Base-by-base conservation (phyloP, 164 flowering plant species). In the Magnolia kwangsiensis region DNA sequence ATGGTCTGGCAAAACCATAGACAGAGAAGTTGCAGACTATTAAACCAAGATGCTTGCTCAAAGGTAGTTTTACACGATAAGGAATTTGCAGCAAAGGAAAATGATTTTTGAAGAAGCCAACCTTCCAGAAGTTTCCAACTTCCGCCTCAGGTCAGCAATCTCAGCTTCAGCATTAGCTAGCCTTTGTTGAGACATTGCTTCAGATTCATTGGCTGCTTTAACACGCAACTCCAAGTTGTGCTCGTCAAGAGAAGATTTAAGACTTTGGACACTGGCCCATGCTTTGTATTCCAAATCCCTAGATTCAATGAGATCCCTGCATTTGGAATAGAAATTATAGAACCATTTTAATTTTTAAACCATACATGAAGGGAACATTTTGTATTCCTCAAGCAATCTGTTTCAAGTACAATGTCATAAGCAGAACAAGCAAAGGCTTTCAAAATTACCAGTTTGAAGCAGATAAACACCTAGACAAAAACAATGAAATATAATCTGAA, bases 141-240 rank as follows among this genome's bases (percentile, higher is more conserved):
- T 96, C 88, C 86, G 93, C 78, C 98, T 89, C 74, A 93, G 69
- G 66, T 91, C 95, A 72, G 96, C 97, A 88, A 96, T 93, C 83
- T 90, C 91, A 80, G 98, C 97, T 89, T 94, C 98, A 68, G 97
- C 93, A 84, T 95, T 88, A 81, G 97, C 98, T 71, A 94, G 85
- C 80, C 83, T 87, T 82, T 94, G 98, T 74, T 96, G 99, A 29
- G 98, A 87, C 73, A 78, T 74, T 23, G 99, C 98, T 86, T 96
- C 99, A 74, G 96, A 96, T 89, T 93, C 96, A 85, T 86, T 94
- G 72, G 98, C 98, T 65, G 82, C 83, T 82, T 96, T 94, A 21
- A 96, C 99, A 68, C 96, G 90, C 70, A 84, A 74, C 82, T 93
- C 99, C 83, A 96, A 82, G 71, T 72, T 85, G 78, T 87, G 94